These are phyloP conservation scores for Apophysomyces trapeziformis DNA, from an alignment of 371 early-diverging fungal genomes.

Conservation along the genomic window DNA sequence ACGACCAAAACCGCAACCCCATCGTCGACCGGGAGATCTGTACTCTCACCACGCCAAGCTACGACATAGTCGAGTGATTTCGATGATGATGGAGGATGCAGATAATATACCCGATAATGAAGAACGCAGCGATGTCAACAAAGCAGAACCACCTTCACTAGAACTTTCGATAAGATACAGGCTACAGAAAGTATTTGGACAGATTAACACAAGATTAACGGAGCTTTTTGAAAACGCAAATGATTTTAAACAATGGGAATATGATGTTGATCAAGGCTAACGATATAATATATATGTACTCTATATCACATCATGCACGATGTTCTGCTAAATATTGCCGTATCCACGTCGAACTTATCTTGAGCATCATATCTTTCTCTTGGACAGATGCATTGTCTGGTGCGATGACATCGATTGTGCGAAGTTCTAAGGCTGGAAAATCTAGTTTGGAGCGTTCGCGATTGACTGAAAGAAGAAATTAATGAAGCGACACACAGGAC, in stretches of 20 bases:
- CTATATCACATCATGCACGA: constrained; percentile 47
- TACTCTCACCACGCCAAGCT: constrained; percentile 7
- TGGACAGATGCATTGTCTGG: constrained; percentile 38
- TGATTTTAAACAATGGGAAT: constrained; percentile 53
- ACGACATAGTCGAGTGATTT: constrained; percentile 15
- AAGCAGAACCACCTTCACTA: constrained; percentile 16
- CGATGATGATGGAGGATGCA: constrained; percentile 10
- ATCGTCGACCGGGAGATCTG: constrained; percentile 9
- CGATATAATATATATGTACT: constrained; percentile 52
- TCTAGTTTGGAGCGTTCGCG: constrained; percentile 53
- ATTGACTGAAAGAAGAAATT: constrained; percentile 56
- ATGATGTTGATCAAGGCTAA: constrained; percentile 58
- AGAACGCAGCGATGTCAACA: constrained; percentile 4
- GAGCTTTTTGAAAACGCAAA: constrained; percentile 50
- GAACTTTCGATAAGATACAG: constrained; percentile 53
- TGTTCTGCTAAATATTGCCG: constrained; percentile 46
- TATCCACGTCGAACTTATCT: constrained; percentile 78
- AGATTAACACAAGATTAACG: constrained; percentile 46
- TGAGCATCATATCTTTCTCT: constrained; percentile 53
- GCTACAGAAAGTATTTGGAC: constrained; percentile 53
- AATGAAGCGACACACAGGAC: background rate
- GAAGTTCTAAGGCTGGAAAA: constrained; percentile 64
- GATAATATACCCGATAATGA: constrained; percentile 4
- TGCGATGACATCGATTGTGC: constrained; percentile 78
- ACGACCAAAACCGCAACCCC: constrained; percentile 15